phyloP scores from a whole-genome alignment of 83 land plant genomes.

The Diphasiastrum complanatum region DNA sequence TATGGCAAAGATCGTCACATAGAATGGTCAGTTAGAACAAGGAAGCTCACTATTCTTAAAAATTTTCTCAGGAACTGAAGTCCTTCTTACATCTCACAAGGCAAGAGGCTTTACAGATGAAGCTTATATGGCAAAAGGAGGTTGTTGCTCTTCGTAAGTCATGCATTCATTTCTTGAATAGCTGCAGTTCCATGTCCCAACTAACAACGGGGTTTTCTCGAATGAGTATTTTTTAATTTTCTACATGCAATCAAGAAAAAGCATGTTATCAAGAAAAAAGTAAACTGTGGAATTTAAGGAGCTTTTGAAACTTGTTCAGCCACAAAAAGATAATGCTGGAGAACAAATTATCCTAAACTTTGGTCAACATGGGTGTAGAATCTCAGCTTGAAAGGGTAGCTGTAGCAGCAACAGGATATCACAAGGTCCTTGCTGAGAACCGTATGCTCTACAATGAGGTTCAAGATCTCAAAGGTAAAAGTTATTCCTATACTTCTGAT shows the following conservation, averaged over 20 bases:
- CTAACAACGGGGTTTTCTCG: neutral
- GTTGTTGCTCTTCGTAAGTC: no score
- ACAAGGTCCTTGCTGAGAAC: conserved; percentile 4
- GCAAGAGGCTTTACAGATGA: no score
- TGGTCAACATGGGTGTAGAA: neutral
- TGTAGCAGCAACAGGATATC: conserved; percentile 4
- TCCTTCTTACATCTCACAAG: no score
- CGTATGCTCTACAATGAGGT: conserved; percentile 11
- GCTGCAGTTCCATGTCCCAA: no score
- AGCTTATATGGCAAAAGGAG: no score
- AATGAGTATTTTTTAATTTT: neutral
- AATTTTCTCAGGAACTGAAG: no score
- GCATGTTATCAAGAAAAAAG: neutral
- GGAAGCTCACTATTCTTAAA: no score
- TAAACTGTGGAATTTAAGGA: neutral
- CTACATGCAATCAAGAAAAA: neutral
- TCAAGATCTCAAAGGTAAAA: conserved; percentile 10
- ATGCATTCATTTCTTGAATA: no score
- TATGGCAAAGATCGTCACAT: no score
- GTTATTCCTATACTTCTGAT: neutral
- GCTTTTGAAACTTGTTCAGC: neutral
- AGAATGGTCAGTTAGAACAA: no score
- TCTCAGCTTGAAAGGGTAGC: neutral
- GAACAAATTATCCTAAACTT: neutral
- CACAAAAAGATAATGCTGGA: no score